Evolutionary conservation across 2,329 filamentous ascomycete genomes (phyloP), one percentile per base, ranked within the genome.

Genomic region (Venturia aucupariae): DNA sequence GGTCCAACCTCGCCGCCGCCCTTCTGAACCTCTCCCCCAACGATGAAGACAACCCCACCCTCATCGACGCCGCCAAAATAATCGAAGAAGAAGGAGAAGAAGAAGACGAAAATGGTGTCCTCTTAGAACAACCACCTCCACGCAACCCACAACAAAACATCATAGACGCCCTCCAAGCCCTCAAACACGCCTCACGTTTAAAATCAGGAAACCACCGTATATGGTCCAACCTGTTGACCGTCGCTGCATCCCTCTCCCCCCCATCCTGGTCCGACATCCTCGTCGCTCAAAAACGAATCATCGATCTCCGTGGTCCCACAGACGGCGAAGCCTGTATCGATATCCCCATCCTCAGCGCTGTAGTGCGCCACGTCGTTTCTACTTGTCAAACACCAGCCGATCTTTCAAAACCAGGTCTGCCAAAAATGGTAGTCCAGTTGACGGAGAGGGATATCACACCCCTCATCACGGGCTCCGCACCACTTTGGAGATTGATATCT

Each of bases 181-280:
- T 96, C 75, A 94, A 96, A 73, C 88, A 90, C 67, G 94, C 92
- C 11, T 91, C 92, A 0, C 83, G 84, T 4, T 84, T 96, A 30
- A 91, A 95, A 61, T 84, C 90, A 74, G 87, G 92, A 70, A 93
- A 93, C 77, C 90, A 89, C 83, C 87, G 90, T 69, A 97, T 99
- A 74, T 97, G 93, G 93, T 90, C 96, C 73, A 99, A 99, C 71
- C 88, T 97, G 19, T 84, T 99, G 65, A 94, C 92, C 0, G 87
- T 97, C 27, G 89, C 90, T 0, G 85, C 90, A 0, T 89, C 90
- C 1, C 83, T 94, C 35, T 82, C 81, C 0, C 92, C 93, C 0
- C 88, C 90, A 0, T 85, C 88, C 0, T 86, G 91, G 71, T 75
- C 80, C 0, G 91, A 97, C 67, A 84, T 96, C 61, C 78, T 96